These are phyloP conservation scores for Fagopyrum tataricum DNA, from an alignment of 148 eudicot species.

Conservation along the genomic window DNA sequence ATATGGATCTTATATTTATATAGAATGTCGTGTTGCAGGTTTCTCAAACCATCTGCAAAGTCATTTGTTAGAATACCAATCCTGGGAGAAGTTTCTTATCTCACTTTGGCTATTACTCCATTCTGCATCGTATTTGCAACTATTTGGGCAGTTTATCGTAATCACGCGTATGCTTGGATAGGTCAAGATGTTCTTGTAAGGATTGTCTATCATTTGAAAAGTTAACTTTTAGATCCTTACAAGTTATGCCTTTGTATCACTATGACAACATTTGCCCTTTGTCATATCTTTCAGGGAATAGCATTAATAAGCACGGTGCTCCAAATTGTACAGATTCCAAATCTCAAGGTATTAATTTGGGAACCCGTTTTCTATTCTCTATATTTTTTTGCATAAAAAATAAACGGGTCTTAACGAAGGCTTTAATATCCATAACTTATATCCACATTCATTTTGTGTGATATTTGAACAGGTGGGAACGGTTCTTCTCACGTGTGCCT, in stretches of 20 bases:
- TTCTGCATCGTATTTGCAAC: constrained; percentile 71
- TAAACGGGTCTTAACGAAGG: background rate
- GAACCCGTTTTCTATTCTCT: background rate
- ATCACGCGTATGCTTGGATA: constrained; percentile 59
- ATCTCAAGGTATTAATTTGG: constrained; percentile 61
- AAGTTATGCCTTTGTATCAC: background rate
- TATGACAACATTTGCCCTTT: background rate
- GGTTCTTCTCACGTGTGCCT: constrained; percentile 69
- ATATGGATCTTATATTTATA: background rate
- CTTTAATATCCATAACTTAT: background rate
- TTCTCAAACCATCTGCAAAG: constrained; percentile 44
- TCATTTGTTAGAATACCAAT: constrained; percentile 65
- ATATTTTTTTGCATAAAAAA: background rate
- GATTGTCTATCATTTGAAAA: background rate
- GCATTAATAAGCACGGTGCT: constrained; percentile 73
- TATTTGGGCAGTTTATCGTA: constrained; percentile 63
- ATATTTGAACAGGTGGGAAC: constrained; percentile 60
- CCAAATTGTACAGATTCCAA: constrained; percentile 74
- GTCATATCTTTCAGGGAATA: constrained; percentile 47
- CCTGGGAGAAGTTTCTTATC: constrained; percentile 70
- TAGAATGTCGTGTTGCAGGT: constrained; percentile 31
- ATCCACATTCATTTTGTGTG: background rate
- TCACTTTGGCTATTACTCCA: constrained; percentile 66
- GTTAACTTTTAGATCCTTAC: background rate
- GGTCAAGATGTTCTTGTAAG: constrained; percentile 94